Base-by-base conservation (phyloP, 345 rosid species). In the Moringa oleifera region DNA sequence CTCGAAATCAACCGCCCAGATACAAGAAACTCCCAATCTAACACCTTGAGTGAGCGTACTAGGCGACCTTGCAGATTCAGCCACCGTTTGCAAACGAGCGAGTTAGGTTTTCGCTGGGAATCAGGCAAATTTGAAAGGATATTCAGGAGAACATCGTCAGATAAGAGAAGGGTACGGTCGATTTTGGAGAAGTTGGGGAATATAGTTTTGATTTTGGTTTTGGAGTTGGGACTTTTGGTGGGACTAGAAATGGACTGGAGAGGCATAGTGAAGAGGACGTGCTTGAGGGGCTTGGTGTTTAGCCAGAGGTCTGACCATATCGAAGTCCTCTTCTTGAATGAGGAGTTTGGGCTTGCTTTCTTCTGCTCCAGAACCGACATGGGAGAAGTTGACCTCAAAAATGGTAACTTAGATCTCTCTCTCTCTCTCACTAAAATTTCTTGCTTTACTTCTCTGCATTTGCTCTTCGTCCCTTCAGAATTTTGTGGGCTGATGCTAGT, bases 41-140 rank as follows among this genome's bases (percentile, higher is more conserved):
- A 68, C 7, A 94, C 71, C 74, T 58, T 85, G 45, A 94, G 54
- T 17, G 85, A 79, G 17, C 78, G 81, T 0, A 86, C 87, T 18
- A 94, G 80, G 11, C 88, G 82, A n/a, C 96, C 96, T 46, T 86
- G 92, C 62, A 90, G 88, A 61, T 70, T 70, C 16, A 80, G 58
- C 99, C 99, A 94, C 58, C 99, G 85, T 70, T 85, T 90, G 73
- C 99, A 88, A n/a, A 86, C 96, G 23, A 85, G 81, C 37, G 80
- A 86, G 46, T 79, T 90, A 46, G 67, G 57, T 59, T 70, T 69
- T 23, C 79, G 72, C 61, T 84, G 94, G 18, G 89, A 81, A 53
- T 28, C 41, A 1, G 96, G 90, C 54, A 86, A 72, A 21, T 62
- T 83, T 5, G 78, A 69, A 74, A 88, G 80, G 73, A 94, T 74